Evolutionary conservation across 192 early-diverging fungal genomes (phyloP), one percentile per base, ranked within the genome.

Genomic region (Coemansia sp.): DNA sequence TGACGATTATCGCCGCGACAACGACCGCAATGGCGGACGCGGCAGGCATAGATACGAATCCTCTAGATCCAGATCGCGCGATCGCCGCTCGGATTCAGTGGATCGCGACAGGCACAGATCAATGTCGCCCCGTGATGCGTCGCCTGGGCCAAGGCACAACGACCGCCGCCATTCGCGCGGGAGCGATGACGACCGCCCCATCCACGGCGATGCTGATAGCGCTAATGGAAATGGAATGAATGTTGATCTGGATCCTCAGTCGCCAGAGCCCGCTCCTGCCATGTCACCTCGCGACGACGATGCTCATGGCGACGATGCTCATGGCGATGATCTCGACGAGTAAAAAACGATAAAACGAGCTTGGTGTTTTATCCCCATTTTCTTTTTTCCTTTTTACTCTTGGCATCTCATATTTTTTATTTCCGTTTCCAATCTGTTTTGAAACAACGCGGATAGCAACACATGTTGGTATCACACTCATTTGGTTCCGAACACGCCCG

Each of bases 131-230:
- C 57, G 57, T n/a, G 51, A 53, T 26, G 51, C 24, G 9, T 53
- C 51, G 23, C 64, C 64, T 41, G 39, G 39, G 53, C 20, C 64
- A 24, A 33, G 24, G 11, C 36, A 55, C 16, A 7, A 43, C 53
- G 21, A 45, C 55, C 43, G 56, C 55, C 43, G 62, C 48, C 34
- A 61, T 14, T 46, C 44, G 44, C 44, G 18, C 63, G 38, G 48
- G 46, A 44, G 72, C 34, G 51, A 62, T 43, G 68, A 69, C 16
- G 67, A 55, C 49, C 49, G 60, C 52, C 58, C 62, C 18, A 55
- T 26, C 26, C 4, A n/a, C 12, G 57, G 36, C n/a, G 57, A 59
- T 20, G 57, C 6, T 20, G 35, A n/a, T 26, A 59, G 57, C 35
- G 35, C 7, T 38, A 30, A 35, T 15, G 33, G 26, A 5, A 36